Evolutionary conservation across 768 basidiomycete genomes (phyloP), one percentile per base, ranked within the genome.

Genomic region (Boletus tomentosulus): DNA sequence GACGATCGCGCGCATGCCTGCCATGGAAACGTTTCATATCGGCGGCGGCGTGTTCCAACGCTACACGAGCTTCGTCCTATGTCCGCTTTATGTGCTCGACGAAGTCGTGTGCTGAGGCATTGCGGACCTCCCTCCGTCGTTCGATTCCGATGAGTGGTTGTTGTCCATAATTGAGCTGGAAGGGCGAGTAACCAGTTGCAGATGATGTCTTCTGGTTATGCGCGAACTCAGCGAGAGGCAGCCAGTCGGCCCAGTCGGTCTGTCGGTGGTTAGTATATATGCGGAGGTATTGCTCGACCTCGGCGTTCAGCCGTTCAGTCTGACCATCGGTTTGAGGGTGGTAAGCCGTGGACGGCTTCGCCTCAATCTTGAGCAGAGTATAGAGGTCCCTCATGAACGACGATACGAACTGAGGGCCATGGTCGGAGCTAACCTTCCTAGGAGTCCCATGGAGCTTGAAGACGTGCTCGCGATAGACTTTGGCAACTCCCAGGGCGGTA

Each of bases 111-210:
- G 19, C 24, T 2, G 41, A 5, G 5, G 6, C 33, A 6, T 44
- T 45, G 0, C 13, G 8, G 5, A 60, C 58, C 13, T 55, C 54
- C 9, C 54, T 45, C 19, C 25, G 13, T 6, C n/a, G 0, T 3
- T 37, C 22, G 1, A n/a, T 3, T 3, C 48, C 15, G 3, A 39
- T 27, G 15, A 8, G 13, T 4, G 51, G 51, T 6, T 52, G 44
- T 16, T 52, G 51, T 0, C 51, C 45, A 12, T 52, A 52, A 11
- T 52, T 47, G 4, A 47, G 37, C 31, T 50, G 62, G 62, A 75
- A 74, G 0, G 77, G 76, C 0, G 73, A 58, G 10, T 56, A 33
- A 8, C 58, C 49, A 1, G 68, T 52, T 15, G 42, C 19, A 19
- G 33, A 24, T 2, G 4, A 24, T 2, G 28, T 34, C 22, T 6